phyloP scores from a whole-genome alignment of 164 flowering plant genomes.

The grape (Vitis vinifera) region ASM3070453v1 NC_081805.1:4652501-4653000 shows the following conservation, averaged over 20 bases:
- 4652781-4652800: constrained; percentile 98
- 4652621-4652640: neutral
- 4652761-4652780: constrained; percentile 89
- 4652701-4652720: neutral
- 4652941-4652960: neutral
- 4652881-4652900: constrained; percentile 61
- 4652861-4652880: constrained; percentile 97
- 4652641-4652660: neutral
- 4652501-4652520: neutral
- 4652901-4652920: constrained; percentile 56
- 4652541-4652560: constrained; percentile 1
- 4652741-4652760: neutral
- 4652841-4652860: constrained; percentile 89
- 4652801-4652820: constrained; percentile 73
- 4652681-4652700: neutral
- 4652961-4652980: neutral
- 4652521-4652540: neutral
- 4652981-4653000: constrained; percentile 37
- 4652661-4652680: neutral
- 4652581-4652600: neutral
- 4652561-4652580: neutral
- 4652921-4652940: constrained; percentile 1
- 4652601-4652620: neutral
- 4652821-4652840: constrained; percentile 88
- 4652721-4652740: too few species aligned